Conservation (phyloP, 495 filamentous ascomycete genomes). For the Lasiosphaeria hispida region DNA sequence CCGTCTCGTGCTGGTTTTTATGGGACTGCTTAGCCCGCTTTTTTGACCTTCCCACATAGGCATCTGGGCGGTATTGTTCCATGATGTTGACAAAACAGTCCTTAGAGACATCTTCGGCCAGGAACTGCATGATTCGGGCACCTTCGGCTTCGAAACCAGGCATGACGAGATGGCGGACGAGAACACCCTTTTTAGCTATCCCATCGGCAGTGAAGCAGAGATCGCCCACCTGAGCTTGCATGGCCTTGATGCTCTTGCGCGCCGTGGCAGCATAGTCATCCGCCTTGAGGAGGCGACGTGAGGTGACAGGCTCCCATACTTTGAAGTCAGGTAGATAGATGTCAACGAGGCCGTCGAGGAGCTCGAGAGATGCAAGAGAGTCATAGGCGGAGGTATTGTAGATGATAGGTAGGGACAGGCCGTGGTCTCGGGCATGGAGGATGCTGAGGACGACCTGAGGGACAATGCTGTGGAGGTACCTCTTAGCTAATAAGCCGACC, state of each 20-base stretch:
- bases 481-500: constrained; percentile 38
- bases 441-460: constrained; percentile 72
- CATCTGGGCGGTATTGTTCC: constrained; percentile 77
- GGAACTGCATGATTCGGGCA: constrained; percentile 64
- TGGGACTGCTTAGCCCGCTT: constrained; percentile 26
- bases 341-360: constrained; percentile 73
- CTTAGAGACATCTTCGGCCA: constrained; percentile 62
- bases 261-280: constrained; percentile 67
- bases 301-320: constrained; percentile 61
- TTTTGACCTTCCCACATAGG: constrained; percentile 68
- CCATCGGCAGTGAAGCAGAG: constrained; percentile 73
- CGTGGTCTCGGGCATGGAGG: constrained; percentile 62
- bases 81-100: constrained; percentile 72
- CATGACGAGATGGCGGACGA: constrained; percentile 77
- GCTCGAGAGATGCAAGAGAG: constrained; percentile 59
- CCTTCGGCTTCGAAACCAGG: constrained; percentile 68
- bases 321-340: constrained; percentile 82
- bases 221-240: constrained; percentile 75
- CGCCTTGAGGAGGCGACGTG: constrained; percentile 68
- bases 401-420: constrained; percentile 65
- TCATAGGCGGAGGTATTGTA: constrained; percentile 80
- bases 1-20: constrained; percentile 13
- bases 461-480: constrained; percentile 52
- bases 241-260: constrained; percentile 67
- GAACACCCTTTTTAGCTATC: constrained; percentile 68